Percentiles rank a stretch among this genome's conserved stretches.
phyloP scores from a whole-genome alignment of 106 monocot species.

The Iris macrosiphon region DNA sequence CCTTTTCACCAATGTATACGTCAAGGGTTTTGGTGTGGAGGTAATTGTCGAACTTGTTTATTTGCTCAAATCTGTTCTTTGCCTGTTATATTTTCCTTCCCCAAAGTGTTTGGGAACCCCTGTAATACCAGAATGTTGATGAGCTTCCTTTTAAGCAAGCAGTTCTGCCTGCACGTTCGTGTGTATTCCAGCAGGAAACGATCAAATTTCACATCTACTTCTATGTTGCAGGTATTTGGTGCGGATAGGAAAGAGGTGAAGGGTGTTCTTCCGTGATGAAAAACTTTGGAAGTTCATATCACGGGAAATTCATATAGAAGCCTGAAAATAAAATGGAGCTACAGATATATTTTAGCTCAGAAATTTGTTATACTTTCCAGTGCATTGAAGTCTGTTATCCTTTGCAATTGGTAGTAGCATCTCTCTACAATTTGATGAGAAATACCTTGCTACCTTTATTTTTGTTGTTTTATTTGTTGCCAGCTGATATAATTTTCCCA shows the following conservation, averaged over 20 bases:
- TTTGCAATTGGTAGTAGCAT: background rate
- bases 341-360: background rate
- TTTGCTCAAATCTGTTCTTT: too few relatives aligned
- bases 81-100: too few relatives aligned
- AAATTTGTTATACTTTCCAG: too few relatives aligned
- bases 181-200: too few relatives aligned
- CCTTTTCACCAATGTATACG: conserved; percentile 51
- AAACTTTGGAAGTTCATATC: background rate
- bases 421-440: conserved; percentile 4
- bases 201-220: background rate
- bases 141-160: too few relatives aligned
- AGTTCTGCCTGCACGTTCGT: too few relatives aligned
- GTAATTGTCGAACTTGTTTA: conserved; percentile 19
- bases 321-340: background rate
- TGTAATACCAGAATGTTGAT: too few relatives aligned
- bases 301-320: background rate
- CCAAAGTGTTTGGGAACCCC: too few relatives aligned
- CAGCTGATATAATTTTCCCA: too few relatives aligned
- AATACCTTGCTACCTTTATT: too few relatives aligned
- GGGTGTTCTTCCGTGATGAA: conserved; percentile 48
- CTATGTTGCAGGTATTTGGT: conserved; percentile 66
- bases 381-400: background rate
- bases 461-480: too few relatives aligned
- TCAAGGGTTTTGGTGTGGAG: conserved; percentile 56
- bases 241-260: conserved; percentile 79